phyloP scores from a whole-genome alignment of 176 grass and related monocot genomes.

The Musa schizocarpa region DNA sequence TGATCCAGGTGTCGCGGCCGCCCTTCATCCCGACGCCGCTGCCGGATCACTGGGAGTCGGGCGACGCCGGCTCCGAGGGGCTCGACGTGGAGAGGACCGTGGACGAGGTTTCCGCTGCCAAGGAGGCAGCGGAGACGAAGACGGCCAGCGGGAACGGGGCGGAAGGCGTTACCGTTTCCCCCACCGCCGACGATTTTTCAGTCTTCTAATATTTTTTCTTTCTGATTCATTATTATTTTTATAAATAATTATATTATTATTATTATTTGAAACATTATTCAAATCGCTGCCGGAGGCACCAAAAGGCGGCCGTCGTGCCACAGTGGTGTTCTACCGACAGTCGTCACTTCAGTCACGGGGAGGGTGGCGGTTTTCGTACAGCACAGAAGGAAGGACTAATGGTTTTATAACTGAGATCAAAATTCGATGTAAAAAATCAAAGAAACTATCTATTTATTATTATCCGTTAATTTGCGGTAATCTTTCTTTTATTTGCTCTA shows the following conservation, averaged over 20 bases:
- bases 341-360: no score
- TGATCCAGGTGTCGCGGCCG: constrained; percentile 60
- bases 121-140: constrained; percentile 5
- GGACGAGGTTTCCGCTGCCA: constrained; percentile 48
- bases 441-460: no score
- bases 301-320: no score
- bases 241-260: neutral
- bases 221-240: neutral
- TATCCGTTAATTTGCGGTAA: no score
- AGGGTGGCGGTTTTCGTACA: no score
- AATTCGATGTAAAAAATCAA: no score
- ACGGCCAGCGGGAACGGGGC: neutral
- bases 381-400: no score
- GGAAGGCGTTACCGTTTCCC: neutral
- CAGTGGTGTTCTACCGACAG: no score
- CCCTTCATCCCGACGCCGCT: constrained; percentile 48
- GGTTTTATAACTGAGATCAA: no score
- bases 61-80: neutral
- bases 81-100: constrained; percentile 88
- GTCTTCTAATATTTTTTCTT: neutral
- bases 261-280: neutral
- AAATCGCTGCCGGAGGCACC: neutral
- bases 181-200: neutral
- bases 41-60: neutral
- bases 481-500: no score